Evolutionary conservation across 169 alveolate species (phyloP), one percentile per base, ranked within the genome.

Genomic region (Eimeria falciformis): DNA sequence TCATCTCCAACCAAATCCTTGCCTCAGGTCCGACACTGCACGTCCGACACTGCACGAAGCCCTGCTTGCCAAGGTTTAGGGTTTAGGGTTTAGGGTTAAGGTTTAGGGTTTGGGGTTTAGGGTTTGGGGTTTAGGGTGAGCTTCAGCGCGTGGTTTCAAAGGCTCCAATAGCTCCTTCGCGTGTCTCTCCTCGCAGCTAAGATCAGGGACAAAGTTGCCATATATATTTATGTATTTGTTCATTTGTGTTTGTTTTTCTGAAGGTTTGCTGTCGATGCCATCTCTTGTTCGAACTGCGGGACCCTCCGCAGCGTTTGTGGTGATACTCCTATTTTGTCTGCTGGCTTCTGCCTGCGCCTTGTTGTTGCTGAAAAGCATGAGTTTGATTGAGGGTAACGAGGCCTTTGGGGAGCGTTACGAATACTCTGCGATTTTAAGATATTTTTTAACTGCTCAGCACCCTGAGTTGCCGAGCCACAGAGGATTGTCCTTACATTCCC

Each of bases 191-290:
- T n/a, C n/a, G n/a, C n/a, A n/a, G n/a, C n/a, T n/a, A n/a, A n/a
- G n/a, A n/a, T n/a, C n/a, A n/a, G n/a, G n/a, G n/a, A n/a, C n/a
- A n/a, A n/a, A n/a, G n/a, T n/a, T n/a, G n/a, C n/a, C n/a, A n/a
- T n/a, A n/a, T n/a, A n/a, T 0, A 6, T n/a, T 46, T 46, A 5
- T 43, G 65, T 50, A 12, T 43, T 7, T 5, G 87, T n/a, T 81
- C 50, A 6, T 79, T n/a, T 50, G 75, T 25, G 53, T 53, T 25
- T 50, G 45, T 50, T 21, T 50, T 73, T 12, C 14, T 53, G 3
- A 56, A 82, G 90, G 90, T 55, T 78, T 82, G 29, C 27, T 69
- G 62, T 82, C 90, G 90, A 82, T 82, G 90, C 90, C 90, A 2
- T 21, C 65, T 17, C 27, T 69, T 53, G 40, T 82, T 53, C 65